These are phyloP conservation scores for Didymella arachidicola DNA, from an alignment of 2,329 filamentous ascomycete species.

Conservation along the genomic window DNA sequence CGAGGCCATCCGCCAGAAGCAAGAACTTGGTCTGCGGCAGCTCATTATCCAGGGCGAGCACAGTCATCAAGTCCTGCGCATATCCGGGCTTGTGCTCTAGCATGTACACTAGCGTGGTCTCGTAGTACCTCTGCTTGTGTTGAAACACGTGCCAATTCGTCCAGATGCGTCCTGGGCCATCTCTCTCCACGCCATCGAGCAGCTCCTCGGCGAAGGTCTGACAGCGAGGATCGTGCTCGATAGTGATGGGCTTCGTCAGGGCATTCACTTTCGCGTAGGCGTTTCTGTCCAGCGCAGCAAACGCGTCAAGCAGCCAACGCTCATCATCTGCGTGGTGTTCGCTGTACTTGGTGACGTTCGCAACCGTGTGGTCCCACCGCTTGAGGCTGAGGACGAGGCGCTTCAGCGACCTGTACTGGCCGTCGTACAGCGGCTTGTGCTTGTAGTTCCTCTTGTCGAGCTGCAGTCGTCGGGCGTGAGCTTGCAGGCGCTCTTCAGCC, in stretches of 20 bases:
- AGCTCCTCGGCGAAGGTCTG: slow-evolving; percentile 20
- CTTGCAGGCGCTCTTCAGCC: slow-evolving; percentile 5
- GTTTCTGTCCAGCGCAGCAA: slow-evolving; percentile 39
- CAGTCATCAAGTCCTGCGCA: slow-evolving; percentile 41
- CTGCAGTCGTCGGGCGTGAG: slow-evolving; percentile 5
- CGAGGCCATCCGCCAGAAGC: slow-evolving; percentile 57
- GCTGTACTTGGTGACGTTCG: slow-evolving; percentile 20
- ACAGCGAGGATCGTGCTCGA: slow-evolving; percentile 34
- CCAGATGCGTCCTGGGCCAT: slow-evolving; percentile 23
- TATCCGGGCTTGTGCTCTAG: slow-evolving; percentile 35
- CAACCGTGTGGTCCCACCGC: slow-evolving; percentile 17
- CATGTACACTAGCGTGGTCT: slow-evolving; percentile 41
- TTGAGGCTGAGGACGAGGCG: slow-evolving; percentile 36
- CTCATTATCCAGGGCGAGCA: slow-evolving; percentile 29
- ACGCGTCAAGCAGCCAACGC: slow-evolving; percentile 24
- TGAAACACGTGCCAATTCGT: slow-evolving; percentile 31
- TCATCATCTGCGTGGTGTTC: slow-evolving; percentile 1
- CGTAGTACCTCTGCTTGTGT: slow-evolving; percentile 26
- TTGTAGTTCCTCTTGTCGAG: neutral
- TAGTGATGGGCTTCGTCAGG: slow-evolving; percentile 25
- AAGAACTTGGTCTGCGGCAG: slow-evolving; percentile 39
- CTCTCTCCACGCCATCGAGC: slow-evolving; percentile 18
- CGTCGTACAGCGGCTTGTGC: slow-evolving; percentile 22
- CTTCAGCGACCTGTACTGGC: slow-evolving; percentile 41
- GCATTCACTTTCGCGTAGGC: slow-evolving; percentile 29